Evolutionary conservation across 345 rosid species (phyloP).

Genomic region (Populus tremula): DNA sequence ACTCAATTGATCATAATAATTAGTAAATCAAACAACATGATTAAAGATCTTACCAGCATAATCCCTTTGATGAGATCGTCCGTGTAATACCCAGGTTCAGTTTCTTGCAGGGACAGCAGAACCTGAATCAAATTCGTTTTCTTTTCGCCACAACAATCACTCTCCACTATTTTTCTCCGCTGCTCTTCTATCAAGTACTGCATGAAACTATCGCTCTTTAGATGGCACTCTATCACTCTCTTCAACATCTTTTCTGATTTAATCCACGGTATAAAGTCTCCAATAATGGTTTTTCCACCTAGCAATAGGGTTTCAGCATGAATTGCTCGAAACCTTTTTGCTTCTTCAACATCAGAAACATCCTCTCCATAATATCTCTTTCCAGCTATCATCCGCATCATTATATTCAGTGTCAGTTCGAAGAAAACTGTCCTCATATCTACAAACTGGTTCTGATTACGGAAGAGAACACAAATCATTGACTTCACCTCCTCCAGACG

Average conservation of each 20-base stretch:
- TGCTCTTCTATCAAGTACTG: slow-evolving; percentile 28
- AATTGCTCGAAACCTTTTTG: slow-evolving; percentile 20
- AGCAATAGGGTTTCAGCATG: slow-evolving; percentile 14
- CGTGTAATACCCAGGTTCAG: slow-evolving; percentile 41
- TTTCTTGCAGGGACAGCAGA: slow-evolving; percentile 42
- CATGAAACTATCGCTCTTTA: slow-evolving; percentile 23
- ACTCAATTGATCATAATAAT: too few relatives aligned
- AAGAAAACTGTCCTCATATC: slow-evolving; percentile 24
- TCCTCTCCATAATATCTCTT: slow-evolving; percentile 25
- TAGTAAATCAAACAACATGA: neutral
- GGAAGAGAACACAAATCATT: neutral
- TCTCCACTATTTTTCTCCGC: neutral
- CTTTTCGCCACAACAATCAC: neutral
- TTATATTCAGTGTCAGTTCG: slow-evolving; percentile 31
- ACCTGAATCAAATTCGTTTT: slow-evolving; percentile 45
- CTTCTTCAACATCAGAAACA: slow-evolving; percentile 10
- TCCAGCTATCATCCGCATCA: slow-evolving; percentile 39
- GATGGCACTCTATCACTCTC: slow-evolving; percentile 1
- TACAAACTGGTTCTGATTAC: neutral
- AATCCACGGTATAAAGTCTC: slow-evolving; percentile 31
- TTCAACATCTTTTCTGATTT: slow-evolving; percentile 3
- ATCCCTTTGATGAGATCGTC: slow-evolving; percentile 41
- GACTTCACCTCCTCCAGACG: slow-evolving; percentile 29
- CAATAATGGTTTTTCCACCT: slow-evolving; percentile 15
- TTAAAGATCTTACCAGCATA: slow-evolving; percentile 28